Base-by-base conservation (phyloP, 2,329 filamentous ascomycete species). In the Apiospora kogelbergensis region DNA sequence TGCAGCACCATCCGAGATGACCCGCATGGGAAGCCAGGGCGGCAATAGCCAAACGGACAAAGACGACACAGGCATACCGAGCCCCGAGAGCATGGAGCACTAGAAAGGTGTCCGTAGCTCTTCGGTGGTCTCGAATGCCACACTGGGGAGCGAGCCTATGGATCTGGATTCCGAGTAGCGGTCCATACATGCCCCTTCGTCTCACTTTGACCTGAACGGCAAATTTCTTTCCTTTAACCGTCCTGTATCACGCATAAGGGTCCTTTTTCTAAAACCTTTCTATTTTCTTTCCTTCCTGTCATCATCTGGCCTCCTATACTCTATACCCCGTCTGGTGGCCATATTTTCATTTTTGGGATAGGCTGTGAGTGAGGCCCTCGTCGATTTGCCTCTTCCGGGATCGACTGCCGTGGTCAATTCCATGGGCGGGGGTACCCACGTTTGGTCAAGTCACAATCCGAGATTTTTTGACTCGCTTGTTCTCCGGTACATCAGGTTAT, bases 11-110 rank as follows among this genome's bases (percentile, higher is more conserved):
- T 82, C 81, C 57, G 82, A 77, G 73, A 93, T 87, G 90, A 90
- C 85, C 80, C 85, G 82, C 72, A 83, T 80, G 71, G 86, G 84
- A 74, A 91, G 84, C 79, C 83, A 86, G 74, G 85, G 83, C n/a
- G 84, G 83, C 67, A 82, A 89, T 74, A 90, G 86, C 71, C 89
- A 90, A 77, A 91, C 88, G 68, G 90, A 90, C 73, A 91, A 92
- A 76, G 90, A 90, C 68, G 89, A 89, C 67, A 89, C 89, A 41
- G 91, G 91, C 24, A 94, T 95, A 89, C 94, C 95, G 85, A 96
- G 93, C 77, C 93, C 93, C 4, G 90, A 95, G 81, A 94, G 93
- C 79, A 89, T 93, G 73, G 86, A 87, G 79, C 82, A 76, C 69
- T 83, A 79, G 73, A 65, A 37, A 37, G 57, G 37, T 41, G 46